A percentile compares a stretch with the other conserved stretches of the same genome.
Evolutionary conservation across 2,329 filamentous ascomycete genomes (phyloP).

Genomic region (Albifimbria verrucaria): DNA sequence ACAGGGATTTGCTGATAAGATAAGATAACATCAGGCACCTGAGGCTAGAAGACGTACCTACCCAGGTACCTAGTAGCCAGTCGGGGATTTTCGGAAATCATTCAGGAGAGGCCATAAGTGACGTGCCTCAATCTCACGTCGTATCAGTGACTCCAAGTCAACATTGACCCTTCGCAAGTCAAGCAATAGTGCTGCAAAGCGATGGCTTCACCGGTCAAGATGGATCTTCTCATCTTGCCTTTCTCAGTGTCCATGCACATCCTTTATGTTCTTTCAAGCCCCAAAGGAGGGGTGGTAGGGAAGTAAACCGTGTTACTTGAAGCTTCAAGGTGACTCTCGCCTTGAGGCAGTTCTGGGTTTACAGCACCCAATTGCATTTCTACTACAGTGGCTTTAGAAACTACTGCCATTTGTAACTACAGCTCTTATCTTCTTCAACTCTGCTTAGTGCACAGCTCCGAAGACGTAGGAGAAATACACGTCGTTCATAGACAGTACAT

Average conservation of each 20-base stretch:
- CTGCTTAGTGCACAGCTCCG: no score
- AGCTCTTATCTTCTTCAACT: no score
- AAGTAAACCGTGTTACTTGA: slow-evolving; percentile 31
- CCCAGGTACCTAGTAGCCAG: no score
- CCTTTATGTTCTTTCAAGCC: slow-evolving; percentile 36
- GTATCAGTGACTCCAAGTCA: background rate
- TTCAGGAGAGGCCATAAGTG: background rate
- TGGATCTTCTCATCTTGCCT: slow-evolving; percentile 9
- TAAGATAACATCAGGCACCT: no score
- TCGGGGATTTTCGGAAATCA: background rate
- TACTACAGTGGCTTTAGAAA: background rate
- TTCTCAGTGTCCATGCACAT: slow-evolving; percentile 16
- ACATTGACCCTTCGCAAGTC: slow-evolving; percentile 4
- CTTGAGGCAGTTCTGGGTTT: slow-evolving; percentile 15
- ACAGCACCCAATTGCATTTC: background rate
- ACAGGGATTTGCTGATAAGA: no score
- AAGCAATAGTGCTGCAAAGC: slow-evolving; percentile 17
- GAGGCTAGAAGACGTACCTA: no score
- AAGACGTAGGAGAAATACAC: no score
- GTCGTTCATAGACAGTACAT: no score
- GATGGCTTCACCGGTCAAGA: slow-evolving; percentile 14
- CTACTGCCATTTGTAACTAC: background rate
- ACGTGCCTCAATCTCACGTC: slow-evolving; percentile 8
- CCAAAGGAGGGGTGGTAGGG: slow-evolving; percentile 48
- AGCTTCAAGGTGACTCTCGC: slow-evolving; percentile 21